Evolutionary conservation across 345 rosid species (phyloP).

Genomic region (Noccaea caerulescens): DNA sequence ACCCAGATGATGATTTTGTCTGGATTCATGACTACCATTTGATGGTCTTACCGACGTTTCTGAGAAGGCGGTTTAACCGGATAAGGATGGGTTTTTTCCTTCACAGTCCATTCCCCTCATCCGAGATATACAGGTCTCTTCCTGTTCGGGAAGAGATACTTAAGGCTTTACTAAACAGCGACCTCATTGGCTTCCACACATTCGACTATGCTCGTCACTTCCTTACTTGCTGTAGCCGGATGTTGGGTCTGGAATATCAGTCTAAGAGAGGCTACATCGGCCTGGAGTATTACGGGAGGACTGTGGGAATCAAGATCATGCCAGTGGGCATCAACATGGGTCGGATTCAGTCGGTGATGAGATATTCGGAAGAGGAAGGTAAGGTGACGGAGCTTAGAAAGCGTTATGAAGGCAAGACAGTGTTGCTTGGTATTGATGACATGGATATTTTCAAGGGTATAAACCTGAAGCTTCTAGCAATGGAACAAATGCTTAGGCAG

Average conservation of each 20-base stretch:
- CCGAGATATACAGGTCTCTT: conserved; percentile 48
- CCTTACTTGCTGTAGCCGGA: conserved; percentile 50
- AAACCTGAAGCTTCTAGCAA: conserved; percentile 47
- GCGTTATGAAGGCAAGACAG: conserved; percentile 48
- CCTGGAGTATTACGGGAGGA: conserved; percentile 49
- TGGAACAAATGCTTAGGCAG: conserved; percentile 49
- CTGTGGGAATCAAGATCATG: conserved; percentile 52
- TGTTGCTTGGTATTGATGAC: conserved; percentile 48
- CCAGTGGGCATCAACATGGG: conserved; percentile 51
- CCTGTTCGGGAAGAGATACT: conserved; percentile 51
- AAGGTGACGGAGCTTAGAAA: conserved; percentile 43
- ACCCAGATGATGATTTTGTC: conserved; percentile 49
- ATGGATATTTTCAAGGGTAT: conserved; percentile 50
- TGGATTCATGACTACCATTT: conserved; percentile 52
- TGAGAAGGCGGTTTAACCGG: conserved; percentile 48
- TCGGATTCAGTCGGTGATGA: conserved; percentile 49
- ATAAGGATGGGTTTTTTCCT: conserved; percentile 51
- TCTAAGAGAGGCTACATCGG: conserved; percentile 52
- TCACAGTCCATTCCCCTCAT: conserved; percentile 48
- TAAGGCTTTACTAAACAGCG: conserved; percentile 47
- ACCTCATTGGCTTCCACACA: conserved; percentile 54
- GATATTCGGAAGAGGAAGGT: conserved; percentile 46
- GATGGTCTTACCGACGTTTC: conserved; percentile 48
- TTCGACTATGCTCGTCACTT: conserved; percentile 89
- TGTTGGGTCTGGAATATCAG: conserved; percentile 49